Evolutionary conservation across 257 asterid genomes (phyloP), one percentile per base, ranked within the genome.

Genomic region (Solanum pinnatisectum): DNA sequence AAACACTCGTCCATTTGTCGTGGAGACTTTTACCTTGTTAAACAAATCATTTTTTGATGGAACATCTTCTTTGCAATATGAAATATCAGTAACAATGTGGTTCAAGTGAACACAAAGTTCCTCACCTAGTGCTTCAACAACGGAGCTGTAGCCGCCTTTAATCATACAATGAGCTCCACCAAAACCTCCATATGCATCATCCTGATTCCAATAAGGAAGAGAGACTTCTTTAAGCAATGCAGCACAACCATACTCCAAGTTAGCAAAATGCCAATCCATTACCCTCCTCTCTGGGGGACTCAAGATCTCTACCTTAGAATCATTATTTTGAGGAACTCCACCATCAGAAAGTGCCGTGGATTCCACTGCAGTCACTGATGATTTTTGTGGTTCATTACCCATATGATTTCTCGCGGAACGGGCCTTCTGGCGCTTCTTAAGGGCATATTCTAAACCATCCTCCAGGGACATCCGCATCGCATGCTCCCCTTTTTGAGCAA

Each of bases 111-210:
- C 84, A 90, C 88, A 70, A 88, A 97, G 93, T 90, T 98, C 99
- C 89, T 94, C 93, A 20, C 91, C 95, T 72, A 97, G 94, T 22
- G 99, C 95, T 88, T 97, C 99, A 88, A 95, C 94, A 89, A 97
- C 96, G 44, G 97, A 87, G 87, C 99, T 93, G 86, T 97, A 97
- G 76, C 99, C 99, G 88, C 99, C 99, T 94, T 96, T 94, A 78
- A 97, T 95, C 99, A 97, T 97, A 91, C 99, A 97, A 93, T 97
- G 99, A 86, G 99, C 98, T 88, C 99, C 99, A 32, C 99, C 99
- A 89, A 97, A 97, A 87, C 99, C 99, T 89, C 99, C 99, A 87
- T 93, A 97, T 71, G 89, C 91, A 89, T 97, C 99, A 91, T 97
- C 99, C 88, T 97, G 99, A 88, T 97, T 97, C 99, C 99, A 97